Percentiles rank a stretch among this genome's conserved stretches.
phyloP scores from a whole-genome alignment of 2,329 filamentous ascomycete species.

The Claviceps quebecensis region DNA sequence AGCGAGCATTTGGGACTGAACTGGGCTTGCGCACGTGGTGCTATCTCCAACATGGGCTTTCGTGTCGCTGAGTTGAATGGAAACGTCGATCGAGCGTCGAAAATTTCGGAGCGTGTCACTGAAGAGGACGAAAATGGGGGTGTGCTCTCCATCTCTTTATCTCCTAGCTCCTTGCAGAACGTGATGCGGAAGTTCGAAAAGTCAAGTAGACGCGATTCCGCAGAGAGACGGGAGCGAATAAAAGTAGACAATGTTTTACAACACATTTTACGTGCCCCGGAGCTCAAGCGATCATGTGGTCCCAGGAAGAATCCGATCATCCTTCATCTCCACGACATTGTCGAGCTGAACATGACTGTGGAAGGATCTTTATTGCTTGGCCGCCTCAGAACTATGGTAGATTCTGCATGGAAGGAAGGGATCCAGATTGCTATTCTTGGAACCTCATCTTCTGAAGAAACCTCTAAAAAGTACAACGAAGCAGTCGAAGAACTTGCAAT shows the following conservation, averaged over 20 bases:
- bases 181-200: slow-evolving; percentile 27
- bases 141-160: slow-evolving; percentile 16
- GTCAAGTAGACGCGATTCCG: slow-evolving; percentile 23
- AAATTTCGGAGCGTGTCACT: slow-evolving; percentile 15
- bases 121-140: slow-evolving; percentile 22
- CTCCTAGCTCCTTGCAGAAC: slow-evolving; percentile 22
- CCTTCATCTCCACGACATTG: slow-evolving; percentile 67
- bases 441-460: slow-evolving; percentile 49
- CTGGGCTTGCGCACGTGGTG: slow-evolving; percentile 30
- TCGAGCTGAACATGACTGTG: slow-evolving; percentile 56
- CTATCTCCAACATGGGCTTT: slow-evolving; percentile 42
- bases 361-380: slow-evolving; percentile 57
- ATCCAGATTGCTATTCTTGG: slow-evolving; percentile 65
- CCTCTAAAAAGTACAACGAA: slow-evolving; percentile 26
- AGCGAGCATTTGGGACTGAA: slow-evolving; percentile 57
- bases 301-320: slow-evolving; percentile 41
- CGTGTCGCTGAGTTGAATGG: slow-evolving; percentile 40
- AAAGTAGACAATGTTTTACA: slow-evolving; percentile 46
- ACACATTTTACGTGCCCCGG: slow-evolving; percentile 36
- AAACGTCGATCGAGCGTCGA: slow-evolving; percentile 33
- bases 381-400: slow-evolving; percentile 56
- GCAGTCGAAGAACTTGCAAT: slow-evolving; percentile 25
- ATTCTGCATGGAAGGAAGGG: slow-evolving; percentile 57
- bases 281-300: slow-evolving; percentile 19
- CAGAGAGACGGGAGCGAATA: slow-evolving; percentile 43